A percentile compares a stretch with the other conserved stretches of the same genome.
phyloP scores from a whole-genome alignment of 2,329 filamentous ascomycete species.

The Macrophomina phaseolina region DNA sequence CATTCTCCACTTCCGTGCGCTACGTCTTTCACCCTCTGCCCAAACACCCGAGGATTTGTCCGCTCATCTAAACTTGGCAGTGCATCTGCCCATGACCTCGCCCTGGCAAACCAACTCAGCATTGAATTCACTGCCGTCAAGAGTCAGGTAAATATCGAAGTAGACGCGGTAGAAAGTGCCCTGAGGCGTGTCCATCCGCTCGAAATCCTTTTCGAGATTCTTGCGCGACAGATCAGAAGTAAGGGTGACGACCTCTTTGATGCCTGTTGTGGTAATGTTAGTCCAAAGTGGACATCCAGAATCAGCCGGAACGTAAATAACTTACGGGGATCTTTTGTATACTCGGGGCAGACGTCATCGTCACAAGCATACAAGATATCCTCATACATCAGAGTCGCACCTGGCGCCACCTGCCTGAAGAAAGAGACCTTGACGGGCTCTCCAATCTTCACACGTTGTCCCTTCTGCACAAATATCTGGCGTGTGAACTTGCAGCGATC shows the following conservation, averaged over 20 bases:
- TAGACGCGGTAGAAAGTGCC: conserved; percentile 73
- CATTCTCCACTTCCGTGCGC: background rate
- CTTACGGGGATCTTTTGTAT: conserved; percentile 99
- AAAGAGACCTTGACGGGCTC: conserved; percentile 99
- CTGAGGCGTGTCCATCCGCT: conserved; percentile 98
- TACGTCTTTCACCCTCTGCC: conserved; percentile 12
- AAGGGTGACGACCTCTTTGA: conserved; percentile 98
- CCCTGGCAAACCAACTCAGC: conserved; percentile 98
- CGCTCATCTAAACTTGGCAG: conserved; percentile 76
- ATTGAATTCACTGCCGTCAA: conserved; percentile 97
- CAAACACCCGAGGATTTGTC: background rate
- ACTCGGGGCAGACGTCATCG: conserved; percentile 96
- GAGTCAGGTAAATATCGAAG: conserved; percentile 78
- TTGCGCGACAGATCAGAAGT: conserved; percentile 97
- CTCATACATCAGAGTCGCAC: conserved; percentile 98
- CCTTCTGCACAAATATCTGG: conserved; percentile 98
- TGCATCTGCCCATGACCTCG: conserved; percentile 97
- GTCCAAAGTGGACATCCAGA: background rate
- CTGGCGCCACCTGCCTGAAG: conserved; percentile 96
- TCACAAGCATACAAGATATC: conserved; percentile 98
- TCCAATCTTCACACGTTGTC: conserved; percentile 98
- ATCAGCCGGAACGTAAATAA: conserved; percentile 38
- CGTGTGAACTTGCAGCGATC: conserved; percentile 98
- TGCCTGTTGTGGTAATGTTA: conserved; percentile 64
- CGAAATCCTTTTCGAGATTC: conserved; percentile 98